Conservation (phyloP, 169 alveolate genomes). For the Cryptosporidium muris region DNA sequence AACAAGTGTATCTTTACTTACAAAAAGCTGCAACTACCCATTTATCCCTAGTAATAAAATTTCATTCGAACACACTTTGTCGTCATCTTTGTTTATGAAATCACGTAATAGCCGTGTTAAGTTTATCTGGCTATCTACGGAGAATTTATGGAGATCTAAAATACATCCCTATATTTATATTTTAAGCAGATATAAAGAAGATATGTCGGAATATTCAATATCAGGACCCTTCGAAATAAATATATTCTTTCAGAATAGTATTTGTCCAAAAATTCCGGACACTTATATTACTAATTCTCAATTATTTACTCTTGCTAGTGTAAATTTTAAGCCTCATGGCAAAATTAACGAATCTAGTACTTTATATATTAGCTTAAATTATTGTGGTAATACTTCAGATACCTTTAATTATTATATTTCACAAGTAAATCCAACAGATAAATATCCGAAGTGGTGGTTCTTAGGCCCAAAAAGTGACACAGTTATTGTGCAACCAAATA, state of each 20-base stretch:
- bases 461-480: conserved; percentile 47
- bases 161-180: conserved; percentile 8
- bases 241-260: background rate
- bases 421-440: background rate
- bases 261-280: background rate
- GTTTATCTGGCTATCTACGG: conserved; percentile 43
- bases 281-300: conserved; percentile 5
- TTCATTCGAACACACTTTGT: conserved; percentile 11
- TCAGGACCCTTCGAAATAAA: conserved; percentile 65
- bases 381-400: conserved; percentile 5
- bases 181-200: background rate
- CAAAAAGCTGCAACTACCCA: no score
- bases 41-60: background rate
- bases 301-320: conserved; percentile 4
- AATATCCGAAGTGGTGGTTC: conserved; percentile 55
- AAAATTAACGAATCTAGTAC: conserved; percentile 18
- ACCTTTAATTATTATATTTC: conserved; percentile 20
- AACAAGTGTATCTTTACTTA: no score
- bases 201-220: background rate
- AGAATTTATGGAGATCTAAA: background rate
- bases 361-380: conserved; percentile 3
- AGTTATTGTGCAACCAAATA: conserved; percentile 26
- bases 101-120: conserved; percentile 15
- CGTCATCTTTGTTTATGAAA: conserved; percentile 2
- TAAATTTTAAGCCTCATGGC: conserved; percentile 18